Percentiles rank a stretch among this genome's conserved stretches.
These are phyloP conservation scores for Arthrobotrys sinensis DNA, from an alignment of 2,329 filamentous ascomycete genomes.

Conservation along the genomic window DNA sequence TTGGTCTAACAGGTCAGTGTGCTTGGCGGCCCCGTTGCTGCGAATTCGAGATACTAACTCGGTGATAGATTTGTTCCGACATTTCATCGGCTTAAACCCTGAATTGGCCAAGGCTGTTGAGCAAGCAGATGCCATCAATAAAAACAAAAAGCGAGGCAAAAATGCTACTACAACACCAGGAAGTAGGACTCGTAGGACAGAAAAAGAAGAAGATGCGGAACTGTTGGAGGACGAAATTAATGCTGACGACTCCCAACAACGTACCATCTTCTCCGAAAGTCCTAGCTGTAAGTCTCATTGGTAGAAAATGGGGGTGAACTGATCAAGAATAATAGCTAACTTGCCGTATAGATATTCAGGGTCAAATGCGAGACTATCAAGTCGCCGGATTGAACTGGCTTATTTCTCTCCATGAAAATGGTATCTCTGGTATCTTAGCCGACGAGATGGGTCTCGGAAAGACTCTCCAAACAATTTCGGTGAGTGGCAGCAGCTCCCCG, in stretches of 20 bases:
- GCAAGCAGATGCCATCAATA: slow-evolving; percentile 71
- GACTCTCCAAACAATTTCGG: slow-evolving; percentile 93
- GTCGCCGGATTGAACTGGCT: slow-evolving; percentile 97
- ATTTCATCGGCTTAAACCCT: slow-evolving; percentile 98
- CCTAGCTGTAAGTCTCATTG: slow-evolving; percentile 73
- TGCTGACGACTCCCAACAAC: slow-evolving; percentile 80
- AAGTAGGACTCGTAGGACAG: slow-evolving; percentile 86
- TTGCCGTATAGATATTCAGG: slow-evolving; percentile 64
- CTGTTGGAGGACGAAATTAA: slow-evolving; percentile 85
- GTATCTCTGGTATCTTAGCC: slow-evolving; percentile 96
- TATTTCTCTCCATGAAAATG: slow-evolving; percentile 96
- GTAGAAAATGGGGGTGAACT: not conserved
- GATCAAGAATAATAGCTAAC: slow-evolving; percentile 5
- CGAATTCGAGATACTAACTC: slow-evolving; percentile 48
- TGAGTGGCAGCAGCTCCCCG: slow-evolving; percentile 33
- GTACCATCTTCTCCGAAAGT: slow-evolving; percentile 90
- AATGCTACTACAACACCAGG: slow-evolving; percentile 80
- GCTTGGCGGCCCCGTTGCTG: slow-evolving; percentile 21
- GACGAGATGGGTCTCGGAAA: slow-evolving; percentile 99
- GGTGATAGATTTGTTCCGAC: slow-evolving; percentile 84
- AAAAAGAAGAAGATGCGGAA: slow-evolving; percentile 98
- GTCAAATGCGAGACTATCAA: slow-evolving; percentile 96
- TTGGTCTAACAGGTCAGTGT: slow-evolving; percentile 79
- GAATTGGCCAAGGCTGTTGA: slow-evolving; percentile 82
- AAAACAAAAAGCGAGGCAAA: slow-evolving; percentile 86